phyloP scores from a whole-genome alignment of 2,329 filamentous ascomycete species.

The Rhynchosporium secalis region DNA sequence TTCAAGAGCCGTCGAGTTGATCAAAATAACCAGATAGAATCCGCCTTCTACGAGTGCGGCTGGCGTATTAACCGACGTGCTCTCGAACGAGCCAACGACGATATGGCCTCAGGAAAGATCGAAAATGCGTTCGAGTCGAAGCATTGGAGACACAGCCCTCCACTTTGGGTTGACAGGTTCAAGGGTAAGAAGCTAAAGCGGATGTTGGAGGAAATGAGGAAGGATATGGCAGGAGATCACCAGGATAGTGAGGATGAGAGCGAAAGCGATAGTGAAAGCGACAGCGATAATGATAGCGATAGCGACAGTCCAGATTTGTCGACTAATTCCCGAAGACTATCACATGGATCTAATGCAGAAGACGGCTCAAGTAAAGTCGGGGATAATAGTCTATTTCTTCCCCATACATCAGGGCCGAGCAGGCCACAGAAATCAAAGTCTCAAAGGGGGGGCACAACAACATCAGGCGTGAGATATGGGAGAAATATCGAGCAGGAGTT shows the following conservation, averaged over 20 bases:
- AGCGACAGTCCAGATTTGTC: neutral
- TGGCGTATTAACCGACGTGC: slow-evolving; percentile 26
- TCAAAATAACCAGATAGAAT: slow-evolving; percentile 22
- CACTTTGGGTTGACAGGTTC: slow-evolving; percentile 19
- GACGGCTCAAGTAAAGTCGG: neutral
- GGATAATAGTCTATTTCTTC: neutral
- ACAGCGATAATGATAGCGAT: neutral
- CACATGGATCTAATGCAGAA: neutral
- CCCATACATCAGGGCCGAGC: neutral
- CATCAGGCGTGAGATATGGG: neutral
- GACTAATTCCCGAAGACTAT: neutral
- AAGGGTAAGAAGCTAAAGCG: slow-evolving; percentile 15
- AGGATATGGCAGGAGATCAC: neutral
- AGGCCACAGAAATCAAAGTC: neutral
- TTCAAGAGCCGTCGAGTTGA: no score
- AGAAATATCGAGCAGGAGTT: neutral
- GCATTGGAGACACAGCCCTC: slow-evolving; percentile 14
- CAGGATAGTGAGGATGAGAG: neutral
- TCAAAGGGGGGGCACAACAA: neutral
- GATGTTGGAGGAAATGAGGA: slow-evolving; percentile 3
- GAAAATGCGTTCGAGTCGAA: slow-evolving; percentile 14
- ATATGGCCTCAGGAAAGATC: slow-evolving; percentile 6
- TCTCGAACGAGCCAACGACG: slow-evolving; percentile 14
- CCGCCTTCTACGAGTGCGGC: slow-evolving; percentile 23
- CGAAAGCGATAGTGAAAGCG: neutral